phyloP scores from a whole-genome alignment of 2,329 filamentous ascomycete species.

The Colletotrichum noveboracense region DNA sequence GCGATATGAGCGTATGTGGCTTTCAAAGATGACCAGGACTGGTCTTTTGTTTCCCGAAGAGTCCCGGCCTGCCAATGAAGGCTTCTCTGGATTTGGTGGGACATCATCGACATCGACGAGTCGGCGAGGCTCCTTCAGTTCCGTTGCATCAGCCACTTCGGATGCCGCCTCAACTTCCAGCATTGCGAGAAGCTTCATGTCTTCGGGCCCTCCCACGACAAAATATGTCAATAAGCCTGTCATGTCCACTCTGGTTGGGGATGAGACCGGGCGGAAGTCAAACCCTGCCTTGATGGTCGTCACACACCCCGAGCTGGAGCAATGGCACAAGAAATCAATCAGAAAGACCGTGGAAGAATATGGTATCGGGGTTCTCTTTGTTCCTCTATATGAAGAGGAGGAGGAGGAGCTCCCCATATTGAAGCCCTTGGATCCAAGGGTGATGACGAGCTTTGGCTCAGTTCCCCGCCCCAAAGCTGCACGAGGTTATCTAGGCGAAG shows the following conservation, averaged over 20 bases:
- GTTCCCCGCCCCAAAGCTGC: not conserved
- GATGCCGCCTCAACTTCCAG: not conserved
- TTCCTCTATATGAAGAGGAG: slow-evolving; percentile 23
- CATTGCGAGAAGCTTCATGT: not conserved
- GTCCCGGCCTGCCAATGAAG: slow-evolving; percentile 31
- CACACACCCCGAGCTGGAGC: slow-evolving; percentile 33
- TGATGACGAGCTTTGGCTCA: not conserved
- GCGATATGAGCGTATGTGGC: slow-evolving; percentile 36
- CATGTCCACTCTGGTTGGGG: not conserved
- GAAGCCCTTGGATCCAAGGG: not conserved
- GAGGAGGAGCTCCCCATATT: not conserved
- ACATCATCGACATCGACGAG: slow-evolving; percentile 27
- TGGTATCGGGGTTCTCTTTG: slow-evolving; percentile 33
- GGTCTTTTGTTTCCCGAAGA: slow-evolving; percentile 35
- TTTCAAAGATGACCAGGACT: slow-evolving; percentile 34
- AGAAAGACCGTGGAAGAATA: slow-evolving; percentile 30
- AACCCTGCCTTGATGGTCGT: slow-evolving; percentile 34
- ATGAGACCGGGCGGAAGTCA: slow-evolving; percentile 20
- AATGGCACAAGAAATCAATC: slow-evolving; percentile 32
- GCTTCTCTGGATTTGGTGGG: slow-evolving; percentile 34
- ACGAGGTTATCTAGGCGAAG: not conserved
- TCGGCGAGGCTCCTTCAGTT: slow-evolving; percentile 28
- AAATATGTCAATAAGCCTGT: not conserved
- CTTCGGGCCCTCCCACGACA: not conserved
- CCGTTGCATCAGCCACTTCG: slow-evolving; percentile 16